A percentile compares a stretch with the other conserved stretches of the same genome.
These are phyloP conservation scores for Onygenales sp. DNA, from an alignment of 2,329 filamentous ascomycete genomes.

Conservation along the genomic window DNA sequence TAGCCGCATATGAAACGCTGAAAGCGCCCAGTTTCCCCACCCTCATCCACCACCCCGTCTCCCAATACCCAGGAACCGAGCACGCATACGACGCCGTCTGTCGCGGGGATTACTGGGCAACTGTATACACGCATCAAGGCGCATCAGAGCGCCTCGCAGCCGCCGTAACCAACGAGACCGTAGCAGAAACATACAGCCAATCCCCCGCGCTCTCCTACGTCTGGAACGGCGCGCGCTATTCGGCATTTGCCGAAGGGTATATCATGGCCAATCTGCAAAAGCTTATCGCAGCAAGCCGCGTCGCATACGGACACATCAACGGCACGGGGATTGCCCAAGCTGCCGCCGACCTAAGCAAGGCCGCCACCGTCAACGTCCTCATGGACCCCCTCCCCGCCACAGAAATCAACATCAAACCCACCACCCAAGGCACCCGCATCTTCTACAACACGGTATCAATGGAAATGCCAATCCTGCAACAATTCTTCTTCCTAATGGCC, in stretches of 20 bases:
- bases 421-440: conserved; percentile 31
- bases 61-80: conserved; percentile 6
- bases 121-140: conserved; percentile 21
- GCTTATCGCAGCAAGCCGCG: conserved; percentile 24
- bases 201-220: conserved; percentile 29
- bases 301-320: conserved; percentile 25
- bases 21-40: conserved; percentile 21
- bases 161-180: conserved; percentile 25
- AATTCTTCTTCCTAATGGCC: conserved; percentile 40
- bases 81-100: conserved; percentile 20
- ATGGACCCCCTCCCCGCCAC: conserved; percentile 30
- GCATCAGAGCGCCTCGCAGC: conserved; percentile 29
- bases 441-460: conserved; percentile 39
- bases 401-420: conserved; percentile 31
- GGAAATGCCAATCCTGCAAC: conserved; percentile 37
- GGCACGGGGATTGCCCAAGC: conserved; percentile 19
- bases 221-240: conserved; percentile 39
- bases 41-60: conserved; percentile 8
- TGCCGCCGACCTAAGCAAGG: conserved; percentile 20
- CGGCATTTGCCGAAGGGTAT: conserved; percentile 27
- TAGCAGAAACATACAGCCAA: conserved; percentile 26
- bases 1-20: conserved; percentile 22
- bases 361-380: conserved; percentile 25
- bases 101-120: conserved; percentile 27
- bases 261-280: conserved; percentile 22